Percentiles rank a stretch among this genome's conserved stretches.
phyloP scores from a whole-genome alignment of 345 rosid genomes.

The Eucalyptus fibrosa region DNA sequence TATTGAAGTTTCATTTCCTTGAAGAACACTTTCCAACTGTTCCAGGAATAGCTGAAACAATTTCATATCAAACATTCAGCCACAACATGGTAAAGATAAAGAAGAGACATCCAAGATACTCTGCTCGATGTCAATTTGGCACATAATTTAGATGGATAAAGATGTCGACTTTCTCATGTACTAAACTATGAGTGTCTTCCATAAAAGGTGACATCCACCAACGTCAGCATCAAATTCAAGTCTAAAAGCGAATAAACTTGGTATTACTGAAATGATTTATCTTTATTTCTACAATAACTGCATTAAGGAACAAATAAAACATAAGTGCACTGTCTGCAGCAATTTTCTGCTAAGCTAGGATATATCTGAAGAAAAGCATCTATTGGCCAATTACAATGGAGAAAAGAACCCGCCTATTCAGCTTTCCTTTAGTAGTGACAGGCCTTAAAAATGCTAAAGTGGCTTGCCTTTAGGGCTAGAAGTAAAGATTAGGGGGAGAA shows the following conservation, averaged over 20 bases:
- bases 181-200: background rate
- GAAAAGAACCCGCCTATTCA: background rate
- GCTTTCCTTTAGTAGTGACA: background rate
- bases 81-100: background rate
- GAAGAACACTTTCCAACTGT: conserved; percentile 81
- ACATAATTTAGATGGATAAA: background rate
- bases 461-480: background rate
- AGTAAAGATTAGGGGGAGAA: background rate
- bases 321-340: background rate
- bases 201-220: background rate
- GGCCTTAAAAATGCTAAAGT: background rate
- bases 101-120: background rate
- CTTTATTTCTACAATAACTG: background rate
- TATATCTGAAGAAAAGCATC: background rate
- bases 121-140: background rate
- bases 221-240: background rate
- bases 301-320: background rate
- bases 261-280: background rate
- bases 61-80: background rate
- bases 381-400: background rate
- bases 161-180: background rate
- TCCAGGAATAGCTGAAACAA: conserved; percentile 75
- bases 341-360: background rate
- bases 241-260: background rate
- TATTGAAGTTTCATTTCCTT: conserved; percentile 65